phyloP scores from a whole-genome alignment of 495 filamentous ascomycete genomes.

The Xylaria cubensis region DNA sequence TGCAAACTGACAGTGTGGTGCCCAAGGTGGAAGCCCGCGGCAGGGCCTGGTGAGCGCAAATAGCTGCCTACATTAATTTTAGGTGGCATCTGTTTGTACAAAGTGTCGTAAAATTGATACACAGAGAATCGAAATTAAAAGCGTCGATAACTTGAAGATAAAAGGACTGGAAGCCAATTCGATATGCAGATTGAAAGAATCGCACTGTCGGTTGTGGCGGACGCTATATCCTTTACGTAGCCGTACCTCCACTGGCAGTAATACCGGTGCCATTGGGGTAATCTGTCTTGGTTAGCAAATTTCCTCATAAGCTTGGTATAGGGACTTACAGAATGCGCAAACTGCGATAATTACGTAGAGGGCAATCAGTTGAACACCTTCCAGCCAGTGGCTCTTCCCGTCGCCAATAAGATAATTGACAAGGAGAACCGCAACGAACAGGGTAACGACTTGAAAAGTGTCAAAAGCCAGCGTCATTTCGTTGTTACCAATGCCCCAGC shows the following conservation, averaged over 20 bases:
- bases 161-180: background rate
- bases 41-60: background rate
- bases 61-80: background rate
- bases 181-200: background rate
- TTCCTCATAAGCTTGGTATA: background rate
- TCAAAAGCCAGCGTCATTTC: conserved; percentile 81
- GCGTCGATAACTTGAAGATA: background rate
- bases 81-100: conserved; percentile 9
- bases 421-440: conserved; percentile 79
- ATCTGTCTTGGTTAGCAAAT: conserved; percentile 13
- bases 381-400: conserved; percentile 69
- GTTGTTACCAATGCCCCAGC: conserved; percentile 76
- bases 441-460: conserved; percentile 77
- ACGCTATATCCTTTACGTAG: background rate
- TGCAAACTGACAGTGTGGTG: background rate
- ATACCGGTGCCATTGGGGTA: conserved; percentile 29
- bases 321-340: conserved; percentile 57
- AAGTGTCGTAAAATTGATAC: conserved; percentile 19
- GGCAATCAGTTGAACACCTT: conserved; percentile 75
- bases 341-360: conserved; percentile 77
- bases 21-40: background rate
- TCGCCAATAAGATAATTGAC: conserved; percentile 84
- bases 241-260: background rate
- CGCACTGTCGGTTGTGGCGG: background rate
- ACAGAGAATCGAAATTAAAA: conserved; percentile 10